Conservation (phyloP, 208 protist species). For the Wallacemonas sp. region DNA sequence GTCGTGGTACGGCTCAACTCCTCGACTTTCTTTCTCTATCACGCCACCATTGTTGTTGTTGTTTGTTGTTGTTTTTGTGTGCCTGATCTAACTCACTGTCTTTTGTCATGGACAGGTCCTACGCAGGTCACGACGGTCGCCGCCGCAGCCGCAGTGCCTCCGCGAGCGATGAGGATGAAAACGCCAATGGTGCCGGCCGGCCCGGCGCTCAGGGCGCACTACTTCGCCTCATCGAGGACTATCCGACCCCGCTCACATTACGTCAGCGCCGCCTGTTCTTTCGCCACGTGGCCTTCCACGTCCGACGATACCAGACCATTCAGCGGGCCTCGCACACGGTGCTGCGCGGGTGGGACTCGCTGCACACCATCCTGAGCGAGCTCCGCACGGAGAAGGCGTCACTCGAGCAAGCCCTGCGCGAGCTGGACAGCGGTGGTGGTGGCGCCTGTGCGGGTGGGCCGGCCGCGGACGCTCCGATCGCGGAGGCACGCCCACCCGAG, state of each 20-base stretch:
- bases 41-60: too few relatives aligned
- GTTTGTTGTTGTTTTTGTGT: background rate
- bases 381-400: conserved; percentile 38
- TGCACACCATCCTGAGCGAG: conserved; percentile 45
- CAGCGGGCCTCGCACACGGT: conserved; percentile 38
- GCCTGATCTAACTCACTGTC: background rate
- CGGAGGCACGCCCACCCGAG: too few relatives aligned
- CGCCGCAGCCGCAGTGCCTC: background rate
- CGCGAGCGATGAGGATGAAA: conserved; percentile 5
- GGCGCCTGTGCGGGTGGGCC: background rate
- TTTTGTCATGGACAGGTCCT: background rate
- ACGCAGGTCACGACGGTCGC: background rate
- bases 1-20: too few relatives aligned
- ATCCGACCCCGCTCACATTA: conserved; percentile 66
- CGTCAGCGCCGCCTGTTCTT: conserved; percentile 46
- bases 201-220: conserved; percentile 22
- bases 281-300: conserved; percentile 35
- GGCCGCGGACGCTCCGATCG: too few relatives aligned
- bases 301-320: conserved; percentile 48
- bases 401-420: conserved; percentile 21
- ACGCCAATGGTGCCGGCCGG: conserved; percentile 7
- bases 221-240: conserved; percentile 50
- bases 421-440: conserved; percentile 2
- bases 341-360: conserved; percentile 43
- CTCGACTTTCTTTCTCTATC: too few relatives aligned